Base-by-base conservation (phyloP, 768 basidiomycete genomes). In the Baorangia bicolor region DNA sequence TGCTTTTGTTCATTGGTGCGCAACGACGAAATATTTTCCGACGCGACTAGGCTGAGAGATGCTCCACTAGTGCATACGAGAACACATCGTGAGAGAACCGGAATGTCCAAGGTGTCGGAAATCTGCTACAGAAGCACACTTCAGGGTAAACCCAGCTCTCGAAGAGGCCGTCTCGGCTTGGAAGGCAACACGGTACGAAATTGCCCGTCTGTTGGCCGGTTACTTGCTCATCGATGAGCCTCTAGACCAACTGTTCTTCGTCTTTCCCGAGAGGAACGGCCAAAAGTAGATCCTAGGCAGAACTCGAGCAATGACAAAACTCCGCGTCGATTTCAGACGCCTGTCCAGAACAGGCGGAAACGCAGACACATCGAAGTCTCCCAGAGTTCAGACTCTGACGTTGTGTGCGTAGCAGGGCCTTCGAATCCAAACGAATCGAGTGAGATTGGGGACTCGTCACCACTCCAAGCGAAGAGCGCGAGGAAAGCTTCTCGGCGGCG, bases 1-100 rank as follows among this genome's bases (percentile, higher is more conserved):
- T 86, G 84, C 45, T 94, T 92, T 67, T 93, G 92, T 73, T 90
- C 88, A 14, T 66, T 81, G 64, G 89, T 90, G 59, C 62, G 85
- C 65, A 39, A 45, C 39, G 35, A 34, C 12, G n/a, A 23, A 25
- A 21, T n/a, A 3, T 21, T 33, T 20, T 53, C 25, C 34, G 59
- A 34, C 45, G 13, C 40, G 45, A 25, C 12, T 35, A 18, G 11
- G 27, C 55, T 67, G 47, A 59, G 31, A 49, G 35, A 33, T 47
- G 28, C 45, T 35, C 43, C 21, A 33, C 37, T 55, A 93, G 91
- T 94, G 92, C 66, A 83, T 92, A 50, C 78, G 91, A 45, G 73
- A 80, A 21, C 76, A 81, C 5, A 68, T 92, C 28, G 63, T 75
- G 7, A 75, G 68, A 31, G 85, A 87, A 64, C 79, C 82, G 25